Evolutionary conservation across 202 grass and related monocot species (phyloP), one percentile per base, ranked within the genome.

Genomic region (Zizania palustris): DNA sequence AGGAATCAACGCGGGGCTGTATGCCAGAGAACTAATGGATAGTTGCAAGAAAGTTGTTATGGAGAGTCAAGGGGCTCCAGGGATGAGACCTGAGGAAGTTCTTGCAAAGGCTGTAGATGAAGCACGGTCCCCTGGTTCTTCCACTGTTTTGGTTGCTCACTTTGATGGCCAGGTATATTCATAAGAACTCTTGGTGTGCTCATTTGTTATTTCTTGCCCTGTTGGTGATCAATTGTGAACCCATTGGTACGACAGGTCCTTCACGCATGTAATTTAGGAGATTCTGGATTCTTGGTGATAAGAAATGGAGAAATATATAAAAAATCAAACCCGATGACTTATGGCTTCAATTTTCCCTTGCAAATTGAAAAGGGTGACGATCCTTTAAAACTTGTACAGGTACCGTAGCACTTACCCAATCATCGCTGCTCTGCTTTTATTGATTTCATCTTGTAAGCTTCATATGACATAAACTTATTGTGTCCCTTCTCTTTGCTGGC

Each of bases 331-430:
- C 87, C 96, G 0, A 99, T 99, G 96, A 90, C 93, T 22, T 99
- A 99, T 39, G 96, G 96, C 57, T 99, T 99, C 71, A 99, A 99
- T 88, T 99, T 98, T 57, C 96, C 96, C 6, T 73, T 99, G 73
- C 96, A 99, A 80, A 99, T 99, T 48, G 96, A 99, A 62, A 95
- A 89, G 77, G 96, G 92, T 0, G 96, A 95, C 15, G 85, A 99
- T 82, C 91, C 96, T 77, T 84, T 82, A 36, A 99, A 88, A 73
- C 57, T 87, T 70, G 71, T 95, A 42, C 89, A 95, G 89, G 96
- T 98, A 81, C 60, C 6, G 11, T 46, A 42, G 0, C 50, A 45
- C 3, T 79, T 46, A 5, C 22, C 35, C 40, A 13, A 33, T 14
- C 68, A 42, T 7, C 21, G 0, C 18, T 33, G 68, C 38, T 69